phyloP scores from a whole-genome alignment of 805 yeast species.

The Pichia occidentalis region DNA sequence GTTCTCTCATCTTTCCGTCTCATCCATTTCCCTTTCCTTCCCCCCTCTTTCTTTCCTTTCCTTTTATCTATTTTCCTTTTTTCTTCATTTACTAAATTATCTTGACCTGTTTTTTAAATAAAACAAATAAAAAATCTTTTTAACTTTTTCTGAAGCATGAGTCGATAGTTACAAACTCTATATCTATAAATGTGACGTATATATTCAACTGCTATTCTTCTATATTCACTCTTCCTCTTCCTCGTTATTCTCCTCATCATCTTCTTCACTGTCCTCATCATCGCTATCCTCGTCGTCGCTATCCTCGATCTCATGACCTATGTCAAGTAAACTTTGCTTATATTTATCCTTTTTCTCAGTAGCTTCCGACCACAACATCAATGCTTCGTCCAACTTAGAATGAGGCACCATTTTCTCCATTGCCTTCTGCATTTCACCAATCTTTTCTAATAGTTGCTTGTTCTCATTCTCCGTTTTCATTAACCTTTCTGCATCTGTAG shows the following conservation, averaged over 20 bases:
- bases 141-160: no score
- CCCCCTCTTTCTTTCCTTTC: no score
- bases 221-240: background rate
- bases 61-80: no score
- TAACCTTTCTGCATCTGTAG: background rate
- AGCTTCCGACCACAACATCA: slow-evolving; percentile 13
- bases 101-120: no score
- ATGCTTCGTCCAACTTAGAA: slow-evolving; percentile 12
- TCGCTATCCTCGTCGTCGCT: slow-evolving; percentile 10
- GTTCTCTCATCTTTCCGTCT: no score
- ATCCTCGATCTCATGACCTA: slow-evolving; percentile 9
- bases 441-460: background rate
- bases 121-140: no score
- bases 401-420: slow-evolving; percentile 9
- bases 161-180: no score
- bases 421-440: slow-evolving; percentile 6
- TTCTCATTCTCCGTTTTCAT: slow-evolving; percentile 3
- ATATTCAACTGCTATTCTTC: background rate
- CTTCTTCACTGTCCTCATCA: slow-evolving; percentile 8
- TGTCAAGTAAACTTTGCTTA: slow-evolving; percentile 4
- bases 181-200: no score
- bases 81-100: no score
- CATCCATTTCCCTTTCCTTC: no score
- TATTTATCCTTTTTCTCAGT: slow-evolving; percentile 13
- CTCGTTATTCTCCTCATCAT: slow-evolving; percentile 1